Evolutionary conservation across 164 flowering plant species (phyloP), one percentile per base, ranked within the genome.

Genomic region (Akebia trifoliata): DNA sequence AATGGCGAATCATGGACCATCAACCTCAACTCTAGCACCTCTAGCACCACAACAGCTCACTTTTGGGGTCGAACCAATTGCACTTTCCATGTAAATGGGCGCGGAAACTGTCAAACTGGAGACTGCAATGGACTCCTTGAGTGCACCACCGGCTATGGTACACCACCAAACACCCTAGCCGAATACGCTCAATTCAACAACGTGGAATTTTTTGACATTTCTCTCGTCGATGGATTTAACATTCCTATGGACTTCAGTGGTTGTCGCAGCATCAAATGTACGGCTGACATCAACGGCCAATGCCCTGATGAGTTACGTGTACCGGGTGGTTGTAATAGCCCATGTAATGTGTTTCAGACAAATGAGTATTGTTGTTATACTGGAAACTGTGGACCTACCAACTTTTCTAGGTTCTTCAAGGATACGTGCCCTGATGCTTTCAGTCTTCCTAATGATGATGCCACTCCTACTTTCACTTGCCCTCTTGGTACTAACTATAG

Each of bases 211-310:
- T 51, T 58, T 39, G 71, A 69, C 40, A 61, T 73, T 8, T 69
- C 71, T 0, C 48, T 69, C 9, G 55, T 73, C 0, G 69, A 73
- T 12, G 77, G 77, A n/a, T 69, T 69, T 48, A 73, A 73, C 44
- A 37, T 73, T 6, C 74, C 77, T 17, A 50, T 73, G 48, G 71
- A 64, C 7, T 59, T 73, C 37, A 45, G 62, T 18, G 20, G 43
- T 18, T 63, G 70, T 48, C 50, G 47, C 8, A 6, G 50, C n/a
- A 48, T 57, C 7, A 10, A 54, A 0, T 71, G 75, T 43, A 6
- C 60, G 0, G 75, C 59, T 0, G 70, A 64, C 22, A 38, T 68
- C 10, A 62, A 38, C 24, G 69, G 61, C 4, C 54, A 66, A 45
- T 75, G 78, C 63, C 78, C 76, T 8, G 35, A 30, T 47, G 56